A percentile compares a stretch with the other conserved stretches of the same genome.
These are phyloP conservation scores for Melaleuca quinquenervia DNA, from an alignment of 345 rosid species.

Conservation along the genomic window DNA sequence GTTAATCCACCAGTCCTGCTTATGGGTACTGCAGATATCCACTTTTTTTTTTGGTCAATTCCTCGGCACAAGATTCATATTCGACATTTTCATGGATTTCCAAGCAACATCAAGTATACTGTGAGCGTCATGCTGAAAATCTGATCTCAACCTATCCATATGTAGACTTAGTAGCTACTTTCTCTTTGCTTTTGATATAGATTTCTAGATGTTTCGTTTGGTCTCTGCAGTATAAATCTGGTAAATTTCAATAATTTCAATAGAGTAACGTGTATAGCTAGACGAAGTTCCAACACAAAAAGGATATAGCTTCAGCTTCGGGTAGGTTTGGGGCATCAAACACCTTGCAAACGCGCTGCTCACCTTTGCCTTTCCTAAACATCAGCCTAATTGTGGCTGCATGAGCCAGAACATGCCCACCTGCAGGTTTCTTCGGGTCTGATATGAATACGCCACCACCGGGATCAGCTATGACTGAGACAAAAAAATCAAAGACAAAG, in stretches of 20 bases:
- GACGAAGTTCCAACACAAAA: background rate
- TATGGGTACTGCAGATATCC: fast-evolving
- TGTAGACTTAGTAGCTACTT: background rate
- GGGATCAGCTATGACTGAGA: slow-evolving; percentile 81
- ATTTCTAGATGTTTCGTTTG: background rate
- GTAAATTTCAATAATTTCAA: background rate
- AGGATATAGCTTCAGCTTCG: slow-evolving; percentile 96
- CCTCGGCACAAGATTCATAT: background rate
- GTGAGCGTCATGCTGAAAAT: background rate
- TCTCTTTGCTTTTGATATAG: background rate
- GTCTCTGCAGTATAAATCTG: background rate
- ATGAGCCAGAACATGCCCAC: slow-evolving; percentile 46
- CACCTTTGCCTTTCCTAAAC: background rate
- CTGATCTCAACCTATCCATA: background rate
- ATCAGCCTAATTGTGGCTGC: background rate
- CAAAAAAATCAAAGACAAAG: slow-evolving; percentile 2
- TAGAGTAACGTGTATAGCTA: background rate
- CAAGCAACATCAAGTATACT: background rate
- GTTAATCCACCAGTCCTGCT: background rate
- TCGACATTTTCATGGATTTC: background rate
- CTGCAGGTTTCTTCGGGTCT: slow-evolving; percentile 94
- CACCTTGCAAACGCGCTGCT: background rate
- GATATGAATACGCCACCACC: slow-evolving; percentile 78
- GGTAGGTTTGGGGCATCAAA: slow-evolving; percentile 81
- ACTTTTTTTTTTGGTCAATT: background rate